Percentiles rank a stretch among this genome's conserved stretches.
Evolutionary conservation across 2,329 filamentous ascomycete genomes (phyloP).

Genomic region (Penicillium sp.): DNA sequence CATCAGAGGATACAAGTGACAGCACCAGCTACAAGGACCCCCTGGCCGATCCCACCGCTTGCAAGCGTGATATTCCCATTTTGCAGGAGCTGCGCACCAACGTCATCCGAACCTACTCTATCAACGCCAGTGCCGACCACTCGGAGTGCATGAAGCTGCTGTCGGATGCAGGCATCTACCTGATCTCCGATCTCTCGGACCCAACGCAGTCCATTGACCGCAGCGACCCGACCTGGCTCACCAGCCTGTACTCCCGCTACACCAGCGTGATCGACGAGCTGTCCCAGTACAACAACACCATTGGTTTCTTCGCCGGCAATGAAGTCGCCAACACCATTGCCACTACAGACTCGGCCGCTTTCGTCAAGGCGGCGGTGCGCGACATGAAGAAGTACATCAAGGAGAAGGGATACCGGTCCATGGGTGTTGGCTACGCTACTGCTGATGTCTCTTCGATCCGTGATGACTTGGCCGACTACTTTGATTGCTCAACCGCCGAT

Average conservation of each 20-base stretch:
- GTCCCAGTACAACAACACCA: conserved; percentile 77
- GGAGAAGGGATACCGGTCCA: conserved; percentile 67
- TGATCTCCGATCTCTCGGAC: conserved; percentile 84
- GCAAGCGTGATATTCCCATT: conserved; percentile 79
- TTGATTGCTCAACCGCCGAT: conserved; percentile 74
- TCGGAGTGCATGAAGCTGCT: conserved; percentile 78
- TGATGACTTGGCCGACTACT: conserved; percentile 79
- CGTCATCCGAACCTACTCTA: conserved; percentile 87
- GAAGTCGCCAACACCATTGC: conserved; percentile 84
- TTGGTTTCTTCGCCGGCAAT: conserved; percentile 97
- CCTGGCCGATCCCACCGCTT: conserved; percentile 67
- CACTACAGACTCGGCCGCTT: conserved; percentile 86
- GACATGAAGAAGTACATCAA: conserved; percentile 93
- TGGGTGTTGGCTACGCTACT: conserved; percentile 91
- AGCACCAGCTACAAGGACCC: conserved; percentile 71
- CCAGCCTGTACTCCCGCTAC: conserved; percentile 74
- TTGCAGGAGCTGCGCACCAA: conserved; percentile 80
- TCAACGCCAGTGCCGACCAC: conserved; percentile 77
- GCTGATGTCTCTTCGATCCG: conserved; percentile 88
- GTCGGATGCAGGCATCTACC: conserved; percentile 82
- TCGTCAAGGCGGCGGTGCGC: conserved; percentile 92
- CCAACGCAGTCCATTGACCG: conserved; percentile 82
- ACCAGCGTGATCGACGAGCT: conserved; percentile 77
- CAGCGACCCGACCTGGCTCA: conserved; percentile 73
- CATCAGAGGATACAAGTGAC: conserved; percentile 50